Evolutionary conservation across 371 early-diverging fungal species (phyloP), one percentile per base, ranked within the genome.

Genomic region (Sporodiniella umbellata): DNA sequence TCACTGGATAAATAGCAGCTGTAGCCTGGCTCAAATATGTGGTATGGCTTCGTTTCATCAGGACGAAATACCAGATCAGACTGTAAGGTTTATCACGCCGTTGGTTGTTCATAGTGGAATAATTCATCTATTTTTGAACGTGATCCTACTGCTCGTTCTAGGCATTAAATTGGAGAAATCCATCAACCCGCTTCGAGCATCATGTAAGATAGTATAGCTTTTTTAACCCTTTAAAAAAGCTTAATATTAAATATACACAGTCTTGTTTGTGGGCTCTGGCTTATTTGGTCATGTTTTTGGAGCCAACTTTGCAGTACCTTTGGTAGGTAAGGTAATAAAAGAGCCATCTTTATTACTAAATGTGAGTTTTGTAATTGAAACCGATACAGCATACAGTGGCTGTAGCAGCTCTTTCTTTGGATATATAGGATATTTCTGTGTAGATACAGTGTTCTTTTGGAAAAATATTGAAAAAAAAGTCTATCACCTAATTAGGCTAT

Each of bases 361-460:
- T 7, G 18, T 19, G 1, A 0, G 10, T 21, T 8, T 10, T 10
- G 17, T 38, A 24, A 1, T 19, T 19, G 3, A 26, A 15, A 21
- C 44, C 33, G 26, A 30, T 40, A 46, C 57, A 75, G 80, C 79
- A 7, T 81, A 83, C 5, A 83, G 90, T 48, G 94, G 94, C 2
- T 81, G 79, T 39, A 88, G 88, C 18, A 90, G 92, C 8, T 75
- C 90, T 3, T 58, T 92, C 6, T 90, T 85, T 66, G 92, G 78
- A 15, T 52, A 92, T 24, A 61, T 88, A 37, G 89, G 86, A 1
- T 79, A 81, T 43, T 64, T 87, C 6, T 59, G 89, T 12, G 62
- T 91, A 30, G 90, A 94, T 51, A 62, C 89, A 8, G 8, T 90
- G n/a, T 75, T 80, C 44, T 80, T 86, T 68, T 92, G 92, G 92